Evolutionary conservation across 495 filamentous ascomycete genomes (phyloP), one percentile per base, ranked within the genome.

Genomic region (Neurospora sublineolata): DNA sequence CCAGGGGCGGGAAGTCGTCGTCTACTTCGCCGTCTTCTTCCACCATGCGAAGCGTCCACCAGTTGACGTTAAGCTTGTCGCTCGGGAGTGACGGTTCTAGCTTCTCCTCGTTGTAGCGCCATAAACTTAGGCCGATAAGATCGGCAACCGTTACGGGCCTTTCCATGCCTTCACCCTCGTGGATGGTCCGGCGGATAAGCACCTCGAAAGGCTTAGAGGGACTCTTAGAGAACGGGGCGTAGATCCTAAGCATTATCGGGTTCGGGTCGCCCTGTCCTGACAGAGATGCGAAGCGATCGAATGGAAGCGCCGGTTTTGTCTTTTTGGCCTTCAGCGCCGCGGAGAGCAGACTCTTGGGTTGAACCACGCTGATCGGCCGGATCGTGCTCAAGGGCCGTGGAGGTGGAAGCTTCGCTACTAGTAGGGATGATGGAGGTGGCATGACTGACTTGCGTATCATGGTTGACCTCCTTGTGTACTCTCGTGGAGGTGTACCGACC

Each of bases 21-120:
- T 99, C 95, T 4, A 97, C 91, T 76, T 99, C 95, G 10, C 92
- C 94, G 44, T 82, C 83, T 71, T 87, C 86, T 74, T 99, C 95
- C 9, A 97, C 92, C 92, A 99, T 97, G 37, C 94, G 86, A 18
- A 99, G 81, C 11, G 90, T 91, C 94, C 95, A 99, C 77, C 89
- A 88, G 76, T 98, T 98, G 68, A 97, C 91, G 71, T 93, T 94
- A 38, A 91, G 80, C 76, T 93, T 92, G 37, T 88, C 86, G 20
- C 83, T 82, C 3, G 88, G 84, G 14, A 98, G 84, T 3, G 86
- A 70, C 16, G 95, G 96, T 72, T 92, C 87, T 33, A 89, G 83
- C 40, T 89, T 88, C 76, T 97, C 94, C 71, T 97, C 91, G 67
- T 88, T 85, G 77, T 97, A 98, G 73, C 91, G 85, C 89, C 92